Conservation (phyloP, 2,329 filamentous ascomycete genomes). For the Endoconidiophora laricicola region DNA sequence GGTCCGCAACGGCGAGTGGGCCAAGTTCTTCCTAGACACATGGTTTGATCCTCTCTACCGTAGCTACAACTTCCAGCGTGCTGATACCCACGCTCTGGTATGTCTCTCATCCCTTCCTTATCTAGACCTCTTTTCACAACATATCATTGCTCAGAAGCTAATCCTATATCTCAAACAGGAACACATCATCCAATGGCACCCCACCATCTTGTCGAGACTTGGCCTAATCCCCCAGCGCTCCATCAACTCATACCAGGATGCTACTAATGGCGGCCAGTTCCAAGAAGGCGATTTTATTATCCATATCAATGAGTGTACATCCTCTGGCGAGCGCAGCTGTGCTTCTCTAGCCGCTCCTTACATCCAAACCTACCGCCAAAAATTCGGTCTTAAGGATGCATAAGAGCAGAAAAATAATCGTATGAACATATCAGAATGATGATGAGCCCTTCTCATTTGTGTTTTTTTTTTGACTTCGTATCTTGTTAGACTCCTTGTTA, state of each 20-base stretch:
- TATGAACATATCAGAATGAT: too few species aligned
- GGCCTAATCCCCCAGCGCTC: conserved; percentile 74
- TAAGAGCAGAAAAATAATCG: not conserved
- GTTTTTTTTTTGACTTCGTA: not conserved
- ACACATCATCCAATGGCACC: conserved; percentile 90
- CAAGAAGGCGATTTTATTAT: conserved; percentile 74
- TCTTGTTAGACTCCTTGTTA: not conserved
- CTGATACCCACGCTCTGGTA: conserved; percentile 80
- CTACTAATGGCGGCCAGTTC: conserved; percentile 45
- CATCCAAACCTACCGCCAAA: conserved; percentile 29
- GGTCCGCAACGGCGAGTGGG: conserved; percentile 73
- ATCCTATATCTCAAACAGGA: conserved; percentile 34
- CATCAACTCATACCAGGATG: conserved; percentile 60
- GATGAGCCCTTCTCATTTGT: not conserved
- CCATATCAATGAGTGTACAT: conserved; percentile 58
- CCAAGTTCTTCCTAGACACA: conserved; percentile 78
- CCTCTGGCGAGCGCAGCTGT: conserved; percentile 42
- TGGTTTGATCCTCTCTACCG: conserved; percentile 95
- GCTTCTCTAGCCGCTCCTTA: conserved; percentile 48
- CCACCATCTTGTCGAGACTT: conserved; percentile 79
- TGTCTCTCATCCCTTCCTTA: conserved; percentile 18
- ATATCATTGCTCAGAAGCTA: not conserved
- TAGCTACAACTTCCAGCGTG: conserved; percentile 91
- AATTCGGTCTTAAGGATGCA: conserved; percentile 28
- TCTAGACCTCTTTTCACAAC: not conserved